These are phyloP conservation scores for Penicillium psychrosexuale DNA, from an alignment of 2,329 filamentous ascomycete genomes.

Conservation along the genomic window DNA sequence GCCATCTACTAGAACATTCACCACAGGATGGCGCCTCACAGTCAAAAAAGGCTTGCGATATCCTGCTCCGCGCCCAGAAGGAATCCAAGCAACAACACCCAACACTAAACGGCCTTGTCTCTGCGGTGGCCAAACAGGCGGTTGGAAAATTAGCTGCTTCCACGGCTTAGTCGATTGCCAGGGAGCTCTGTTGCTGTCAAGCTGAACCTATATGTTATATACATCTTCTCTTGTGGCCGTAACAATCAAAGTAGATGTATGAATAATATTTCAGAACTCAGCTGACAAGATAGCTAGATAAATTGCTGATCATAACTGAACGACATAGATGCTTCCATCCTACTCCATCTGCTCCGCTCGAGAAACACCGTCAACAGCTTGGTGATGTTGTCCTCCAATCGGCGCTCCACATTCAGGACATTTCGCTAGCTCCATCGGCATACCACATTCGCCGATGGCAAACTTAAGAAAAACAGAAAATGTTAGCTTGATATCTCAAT, in stretches of 20 bases:
- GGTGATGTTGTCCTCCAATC: conserved; percentile 9
- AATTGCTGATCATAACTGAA: not conserved
- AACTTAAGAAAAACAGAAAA: conserved; percentile 14
- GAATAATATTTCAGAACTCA: not conserved
- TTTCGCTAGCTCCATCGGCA: conserved; percentile 29
- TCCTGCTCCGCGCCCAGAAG: not conserved
- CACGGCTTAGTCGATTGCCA: not conserved
- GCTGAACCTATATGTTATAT: not conserved
- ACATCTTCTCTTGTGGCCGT: not conserved
- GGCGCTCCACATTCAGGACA: conserved; percentile 20
- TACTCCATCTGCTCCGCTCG: conserved; percentile 11
- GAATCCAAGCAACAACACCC: not conserved
- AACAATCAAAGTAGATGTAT: not conserved
- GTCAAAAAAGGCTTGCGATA: not conserved
- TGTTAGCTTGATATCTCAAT: not conserved
- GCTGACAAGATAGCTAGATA: not conserved
- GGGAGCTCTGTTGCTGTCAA: not conserved
- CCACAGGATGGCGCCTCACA: not conserved
- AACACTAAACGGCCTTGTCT: not conserved
- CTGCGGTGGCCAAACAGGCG: not conserved
- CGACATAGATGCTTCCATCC: not conserved
- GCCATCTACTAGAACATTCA: not conserved
- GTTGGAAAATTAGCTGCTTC: not conserved
- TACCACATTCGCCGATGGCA: conserved; percentile 31
- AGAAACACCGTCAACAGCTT: conserved; percentile 3